These are phyloP conservation scores for Asterophora lycoperdoides DNA, from an alignment of 768 basidiomycete species.

Conservation along the genomic window DNA sequence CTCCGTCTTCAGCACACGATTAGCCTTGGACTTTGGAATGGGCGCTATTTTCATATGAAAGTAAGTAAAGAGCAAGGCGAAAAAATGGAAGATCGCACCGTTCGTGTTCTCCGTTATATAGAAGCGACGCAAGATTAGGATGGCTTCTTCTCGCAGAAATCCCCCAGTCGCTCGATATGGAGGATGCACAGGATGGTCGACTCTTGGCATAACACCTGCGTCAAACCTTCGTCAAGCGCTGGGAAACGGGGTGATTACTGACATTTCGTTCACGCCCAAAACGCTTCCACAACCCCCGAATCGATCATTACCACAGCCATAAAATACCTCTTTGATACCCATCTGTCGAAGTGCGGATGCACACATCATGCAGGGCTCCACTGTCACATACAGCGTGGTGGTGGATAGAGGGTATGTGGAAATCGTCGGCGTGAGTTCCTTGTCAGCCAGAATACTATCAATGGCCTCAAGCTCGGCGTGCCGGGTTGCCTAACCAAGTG, in stretches of 20 bases:
- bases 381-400: slow-evolving; percentile 93
- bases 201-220: slow-evolving; percentile 34
- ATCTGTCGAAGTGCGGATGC: slow-evolving; percentile 92
- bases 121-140: slow-evolving; percentile 81
- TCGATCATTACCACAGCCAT: slow-evolving; percentile 92
- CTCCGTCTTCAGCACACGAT: slow-evolving; percentile 81
- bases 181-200: slow-evolving; percentile 70
- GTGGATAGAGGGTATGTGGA: slow-evolving; percentile 60
- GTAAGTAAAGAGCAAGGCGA: slow-evolving; percentile 7
- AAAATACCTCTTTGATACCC: slow-evolving; percentile 86
- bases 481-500: slow-evolving; percentile 72
- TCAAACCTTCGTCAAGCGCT: background rate
- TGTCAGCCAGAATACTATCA: slow-evolving; percentile 73
- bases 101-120: slow-evolving; percentile 92
- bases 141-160: slow-evolving; percentile 77
- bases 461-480: slow-evolving; percentile 98
- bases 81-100: slow-evolving; percentile 41
- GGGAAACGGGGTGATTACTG: slow-evolving; percentile 19
- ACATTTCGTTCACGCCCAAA: slow-evolving; percentile 79
- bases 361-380: slow-evolving; percentile 99
- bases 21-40: slow-evolving; percentile 80
- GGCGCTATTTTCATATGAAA: slow-evolving; percentile 56
- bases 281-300: slow-evolving; percentile 98
- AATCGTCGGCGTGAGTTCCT: slow-evolving; percentile 48
- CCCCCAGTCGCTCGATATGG: slow-evolving; percentile 73